These are phyloP conservation scores for Eucalyptus globulus DNA, from an alignment of 345 rosid genomes.

Conservation along the genomic window DNA sequence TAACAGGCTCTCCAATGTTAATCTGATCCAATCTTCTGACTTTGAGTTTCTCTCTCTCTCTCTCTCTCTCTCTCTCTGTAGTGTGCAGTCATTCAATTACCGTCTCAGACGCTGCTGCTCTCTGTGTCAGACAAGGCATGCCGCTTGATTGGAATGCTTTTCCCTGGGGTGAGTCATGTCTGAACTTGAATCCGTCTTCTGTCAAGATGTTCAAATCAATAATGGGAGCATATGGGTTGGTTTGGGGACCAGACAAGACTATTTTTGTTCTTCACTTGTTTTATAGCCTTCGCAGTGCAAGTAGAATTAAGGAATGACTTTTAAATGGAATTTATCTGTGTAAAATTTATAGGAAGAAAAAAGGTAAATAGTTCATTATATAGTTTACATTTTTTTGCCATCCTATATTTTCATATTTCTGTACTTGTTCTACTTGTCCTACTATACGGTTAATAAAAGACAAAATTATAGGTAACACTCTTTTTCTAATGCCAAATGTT, in stretches of 20 bases:
- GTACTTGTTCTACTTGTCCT: neutral
- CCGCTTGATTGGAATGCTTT: conserved; percentile 97
- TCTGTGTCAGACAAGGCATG: conserved; percentile 93
- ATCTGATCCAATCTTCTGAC: conserved; percentile 1
- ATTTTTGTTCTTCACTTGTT: neutral
- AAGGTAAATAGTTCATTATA: neutral
- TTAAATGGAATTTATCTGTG: neutral
- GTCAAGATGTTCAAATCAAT: neutral
- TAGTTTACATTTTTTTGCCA: neutral
- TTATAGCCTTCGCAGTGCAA: neutral
- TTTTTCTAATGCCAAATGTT: neutral
- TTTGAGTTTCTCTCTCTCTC: neutral
- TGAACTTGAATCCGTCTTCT: neutral
- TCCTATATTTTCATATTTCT: neutral
- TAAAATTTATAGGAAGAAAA: neutral
- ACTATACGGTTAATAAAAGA: neutral
- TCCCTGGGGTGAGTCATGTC: conserved; percentile 71
- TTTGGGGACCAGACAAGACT: neutral
- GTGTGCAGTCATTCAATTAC: conserved; percentile 98
- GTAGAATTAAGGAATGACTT: neutral
- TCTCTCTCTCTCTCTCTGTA: conserved; percentile 1
- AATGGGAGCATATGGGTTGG: too few species aligned
- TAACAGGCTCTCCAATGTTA: neutral
- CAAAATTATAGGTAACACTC: neutral
- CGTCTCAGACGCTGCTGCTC: conserved; percentile 85